A percentile compares a stretch with the other conserved stretches of the same genome.
Conservation (phyloP, 345 rosid genomes). For the Trapa incisa region DNA sequence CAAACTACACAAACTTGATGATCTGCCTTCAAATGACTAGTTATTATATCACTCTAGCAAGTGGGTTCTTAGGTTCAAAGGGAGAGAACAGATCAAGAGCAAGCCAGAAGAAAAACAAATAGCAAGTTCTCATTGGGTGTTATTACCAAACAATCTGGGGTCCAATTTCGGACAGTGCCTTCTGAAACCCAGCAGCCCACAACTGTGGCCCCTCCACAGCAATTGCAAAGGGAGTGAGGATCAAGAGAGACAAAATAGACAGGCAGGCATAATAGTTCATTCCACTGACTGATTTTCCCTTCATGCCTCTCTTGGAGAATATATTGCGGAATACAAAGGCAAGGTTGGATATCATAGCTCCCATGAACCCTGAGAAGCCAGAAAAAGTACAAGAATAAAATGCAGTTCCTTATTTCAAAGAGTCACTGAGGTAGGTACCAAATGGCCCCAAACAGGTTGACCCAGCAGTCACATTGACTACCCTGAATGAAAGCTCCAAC, state of each 20-base stretch:
- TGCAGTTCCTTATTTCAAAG: background rate
- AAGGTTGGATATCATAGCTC: conserved; percentile 94
- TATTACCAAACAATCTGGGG: conserved; percentile 75
- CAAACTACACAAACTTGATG: background rate
- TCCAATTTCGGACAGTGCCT: conserved; percentile 64
- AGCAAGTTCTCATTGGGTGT: background rate
- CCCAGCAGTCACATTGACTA: background rate
- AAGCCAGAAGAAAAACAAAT: background rate
- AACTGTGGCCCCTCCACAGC: conserved; percentile 96
- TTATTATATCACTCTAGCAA: background rate
- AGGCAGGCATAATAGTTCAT: conserved; percentile 99
- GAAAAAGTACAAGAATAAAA: conserved; percentile 4
- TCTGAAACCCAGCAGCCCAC: conserved; percentile 85
- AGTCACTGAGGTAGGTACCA: background rate
- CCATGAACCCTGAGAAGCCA: conserved; percentile 71
- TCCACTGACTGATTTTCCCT: conserved; percentile 95
- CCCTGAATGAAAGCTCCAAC: background rate
- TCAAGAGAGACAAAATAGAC: conserved; percentile 70
- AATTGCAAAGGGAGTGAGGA: conserved; percentile 89
- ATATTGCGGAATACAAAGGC: conserved; percentile 93
- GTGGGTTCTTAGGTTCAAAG: background rate
- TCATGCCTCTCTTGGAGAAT: conserved; percentile 94
- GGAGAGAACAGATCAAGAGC: background rate
- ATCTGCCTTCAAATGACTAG: background rate
- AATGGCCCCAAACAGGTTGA: background rate